Base-by-base conservation (phyloP, 768 basidiomycete genomes). In the Xerocomus brunneocitrinus region DNA sequence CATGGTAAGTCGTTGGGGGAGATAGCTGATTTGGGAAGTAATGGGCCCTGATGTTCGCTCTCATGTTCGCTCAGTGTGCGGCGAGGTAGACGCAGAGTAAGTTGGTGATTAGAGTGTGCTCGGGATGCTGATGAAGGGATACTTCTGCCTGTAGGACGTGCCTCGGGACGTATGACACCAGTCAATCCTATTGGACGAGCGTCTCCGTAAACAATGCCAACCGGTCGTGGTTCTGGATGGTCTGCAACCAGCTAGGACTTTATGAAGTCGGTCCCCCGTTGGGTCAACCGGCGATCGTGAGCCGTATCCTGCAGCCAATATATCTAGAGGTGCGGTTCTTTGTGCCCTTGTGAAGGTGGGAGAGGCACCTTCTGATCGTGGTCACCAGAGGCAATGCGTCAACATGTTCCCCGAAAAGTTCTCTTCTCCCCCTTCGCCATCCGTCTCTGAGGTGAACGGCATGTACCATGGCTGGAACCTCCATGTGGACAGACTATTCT, bases 151-250 rank as follows among this genome's bases (percentile, higher is more conserved):
- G 16, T 12, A 66, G 67, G 49, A 63, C 68, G 7, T 77, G 76
- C 45, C 62, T 79, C 22, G 76, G 77, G 9, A 68, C 74, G 4
- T 77, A 79, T 46, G 55, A 79, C 53, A 34, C 70, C 2, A 72
- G 56, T 19, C 55, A 63, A 47, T 47, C 66, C 1, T 79, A 60
- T 64, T 89, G 74, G 70, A 84, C 82, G 12, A 70, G 84, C 55
- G 82, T 73, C 3, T 66, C 72, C 5, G 67, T 89, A 35, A 70
- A 87, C 64, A 82, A 89, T 54, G 53, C 73, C 0, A 57, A 55
- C 4, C 78, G 87, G 24, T 86, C 87, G 3, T 90, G 87, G 86
- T 67, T 72, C 52, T 89, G 87, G 87, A 80, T 86, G 61, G 79
- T 83, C 5, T 89, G 87, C 62, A 87, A 84, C 59, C 78, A 89